Evolutionary conservation across 805 yeast species (phyloP), one percentile per base, ranked within the genome.

Genomic region (Ogataea sp.): DNA sequence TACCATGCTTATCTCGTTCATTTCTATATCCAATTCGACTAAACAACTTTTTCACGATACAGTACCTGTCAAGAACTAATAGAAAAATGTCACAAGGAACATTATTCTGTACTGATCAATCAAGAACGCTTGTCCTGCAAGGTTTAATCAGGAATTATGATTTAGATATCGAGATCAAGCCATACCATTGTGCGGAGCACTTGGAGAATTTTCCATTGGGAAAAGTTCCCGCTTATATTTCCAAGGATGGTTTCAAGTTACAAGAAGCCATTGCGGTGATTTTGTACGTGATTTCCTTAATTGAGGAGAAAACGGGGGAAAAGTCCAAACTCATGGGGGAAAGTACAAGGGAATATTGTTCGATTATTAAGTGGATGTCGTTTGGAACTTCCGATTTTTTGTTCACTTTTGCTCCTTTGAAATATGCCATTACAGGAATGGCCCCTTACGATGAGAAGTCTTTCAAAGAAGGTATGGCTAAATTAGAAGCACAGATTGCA

Each of bases 371-470:
- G 65, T 88, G 95, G 94, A 53, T 80, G 59, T 84, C 95, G 2
- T 66, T 83, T 50, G 69, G 78, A 59, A 85, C 81, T 71, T 53
- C 74, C 51, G 96, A 89, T 52, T 51, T 83, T 42, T 58, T 81
- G 48, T 53, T 66, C 36, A 52, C 62, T 41, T 51, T 70, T 38
- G 73, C 73, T 43, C 52, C 47, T 29, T 74, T 75, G 47, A 76
- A 84, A 64, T 58, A 59, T 43, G 83, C 87, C 50, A 57, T 83
- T 39, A 53, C 62, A 34, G 96, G 96, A 53, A 62, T 56, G 38
- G 59, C 48, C 39, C 89, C 93, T 47, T 86, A 76, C 80, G 80
- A 83, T 81, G 82, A 83, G 76, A 80, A 78, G 66, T 55, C 45
- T 23, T 55, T 58, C 35, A 63, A 60, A 35, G 51, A 49, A 15